Evolutionary conservation across 495 filamentous ascomycete species (phyloP), one percentile per base, ranked within the genome.

Genomic region (Neurospora sp.): DNA sequence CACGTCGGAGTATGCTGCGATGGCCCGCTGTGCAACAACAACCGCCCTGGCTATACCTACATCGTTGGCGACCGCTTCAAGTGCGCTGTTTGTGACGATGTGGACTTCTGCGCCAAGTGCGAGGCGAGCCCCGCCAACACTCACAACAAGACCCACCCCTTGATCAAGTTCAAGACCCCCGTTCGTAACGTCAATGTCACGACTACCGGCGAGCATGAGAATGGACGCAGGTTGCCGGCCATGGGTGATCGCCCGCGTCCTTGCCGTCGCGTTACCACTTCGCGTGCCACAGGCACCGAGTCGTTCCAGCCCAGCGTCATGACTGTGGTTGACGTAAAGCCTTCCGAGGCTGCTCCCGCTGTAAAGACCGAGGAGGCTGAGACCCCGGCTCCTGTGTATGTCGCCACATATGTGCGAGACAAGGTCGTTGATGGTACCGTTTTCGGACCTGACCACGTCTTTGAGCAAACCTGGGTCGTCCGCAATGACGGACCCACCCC

Each of bases 151-250:
- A 97, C 96, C 18, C 96, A 99, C 78, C 96, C 96, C 7, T 84
- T 98, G 78, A 93, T 99, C 83, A 98, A 97, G 84, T 93, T 99
- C 86, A 97, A 94, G 88, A 96, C 92, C 3, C 92, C 94, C 2
- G 92, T 98, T 69, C 92, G 93, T 74, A 92, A 92, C 76, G 94
- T 98, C 38, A 92, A 88, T 70, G 93, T 99, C 70, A 96, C 90
- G 75, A 98, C 94, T 35, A 84, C 92, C 70, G 90, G 90, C 69
- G 92, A 96, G 79, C 89, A 92, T 74, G 87, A 88, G 70, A 83
- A 89, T 77, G 90, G 89, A 38, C 84, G 88, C 40, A 80, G 78
- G 39, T 84, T 90, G 74, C 84, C 86, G 39, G 78, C 84, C n/a
- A 88, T 95, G 86, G 93, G 92, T 69, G 93, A 96, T 81, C 86